phyloP scores from a whole-genome alignment of 176 grass and related monocot genomes.

The Pontederia crassipes region DNA sequence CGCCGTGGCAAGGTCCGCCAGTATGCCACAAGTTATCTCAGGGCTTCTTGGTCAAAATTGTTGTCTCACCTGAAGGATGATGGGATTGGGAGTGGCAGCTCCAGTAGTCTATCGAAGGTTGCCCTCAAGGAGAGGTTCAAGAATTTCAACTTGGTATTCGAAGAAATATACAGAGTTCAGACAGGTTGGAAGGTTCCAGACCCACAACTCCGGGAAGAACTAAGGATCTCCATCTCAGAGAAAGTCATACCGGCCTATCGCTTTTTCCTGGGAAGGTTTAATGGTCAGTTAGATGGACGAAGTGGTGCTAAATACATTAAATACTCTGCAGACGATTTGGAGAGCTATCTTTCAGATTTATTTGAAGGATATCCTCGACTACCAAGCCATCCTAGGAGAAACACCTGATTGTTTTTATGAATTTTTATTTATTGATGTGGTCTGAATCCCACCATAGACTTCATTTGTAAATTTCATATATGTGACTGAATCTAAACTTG shows the following conservation, averaged over 20 bases:
- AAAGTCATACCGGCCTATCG: constrained; percentile 92
- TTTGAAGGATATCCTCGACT: constrained; percentile 69
- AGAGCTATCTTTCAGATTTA: constrained; percentile 66
- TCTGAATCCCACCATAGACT: background rate
- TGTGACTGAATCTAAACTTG: constrained; percentile 6
- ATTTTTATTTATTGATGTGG: background rate
- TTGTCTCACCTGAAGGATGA: constrained; percentile 86
- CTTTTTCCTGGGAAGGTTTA: constrained; percentile 80
- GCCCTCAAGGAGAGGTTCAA: constrained; percentile 82
- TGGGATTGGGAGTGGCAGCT: constrained; percentile 57
- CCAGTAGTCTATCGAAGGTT: constrained; percentile 46
- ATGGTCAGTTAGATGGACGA: constrained; percentile 61
- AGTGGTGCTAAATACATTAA: constrained; percentile 70
- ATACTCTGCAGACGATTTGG: constrained; percentile 79
- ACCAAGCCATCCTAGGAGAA: constrained; percentile 50
- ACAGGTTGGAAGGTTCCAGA: constrained; percentile 88
- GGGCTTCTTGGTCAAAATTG: constrained; percentile 81
- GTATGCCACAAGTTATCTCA: constrained; percentile 75
- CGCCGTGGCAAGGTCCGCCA: constrained; percentile 73
- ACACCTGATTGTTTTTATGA: constrained; percentile 21
- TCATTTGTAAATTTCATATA: constrained; percentile 2
- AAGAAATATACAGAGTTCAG: constrained; percentile 79
- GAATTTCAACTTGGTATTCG: constrained; percentile 86
- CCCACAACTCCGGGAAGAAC: constrained; percentile 76
- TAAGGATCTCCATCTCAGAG: constrained; percentile 94